Base-by-base conservation (phyloP, 106 monocot genomes). In the Narthecium ossifragum region DNA sequence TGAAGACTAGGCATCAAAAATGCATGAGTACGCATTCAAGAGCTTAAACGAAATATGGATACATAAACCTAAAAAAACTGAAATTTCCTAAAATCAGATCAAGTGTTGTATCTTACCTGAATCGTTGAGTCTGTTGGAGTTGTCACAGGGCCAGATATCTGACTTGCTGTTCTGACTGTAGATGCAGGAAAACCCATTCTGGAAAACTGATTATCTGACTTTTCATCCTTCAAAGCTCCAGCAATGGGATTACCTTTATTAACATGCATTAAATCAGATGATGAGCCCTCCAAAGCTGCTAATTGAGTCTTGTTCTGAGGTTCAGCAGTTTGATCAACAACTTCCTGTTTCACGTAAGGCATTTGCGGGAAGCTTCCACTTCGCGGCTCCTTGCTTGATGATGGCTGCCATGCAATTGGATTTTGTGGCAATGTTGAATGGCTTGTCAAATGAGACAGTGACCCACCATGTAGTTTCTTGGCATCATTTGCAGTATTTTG, bases 101-200 rank as follows among this genome's bases (percentile, higher is more conserved):
- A n/a, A n/a, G n/a, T n/a, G n/a, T n/a, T n/a, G n/a, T n/a, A n/a
- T 43, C 49, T 60, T 57, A 78, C 83, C 74, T 83, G 78, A 3
- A 43, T 21, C 8, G 31, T 64, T 49, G 56, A 50, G 6, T 78
- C 83, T 1, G 8, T 26, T 54, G 46, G 65, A 34, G 13, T 75
- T 41, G 71, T 43, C 46, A 63, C 11, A 29, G 69, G 41, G 39
- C 60, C 55, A 31, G 52, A 65, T 52, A 33, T 18, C 52, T 62
- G 70, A 67, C 23, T 60, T 61, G 46, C 18, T 43, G 70, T 70
- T 26, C 32, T 55, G 28, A 30, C 63, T 14, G 49, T 7, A 69
- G 79, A 39, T 23, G 71, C 11, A 30, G 80, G 30, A 29, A 50
- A 49, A 20, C 49, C 65, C 25, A 57, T 52, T 52, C 46, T 75